phyloP scores from a whole-genome alignment of 768 basidiomycete species.

The Mycena sanguinolenta region DNA sequence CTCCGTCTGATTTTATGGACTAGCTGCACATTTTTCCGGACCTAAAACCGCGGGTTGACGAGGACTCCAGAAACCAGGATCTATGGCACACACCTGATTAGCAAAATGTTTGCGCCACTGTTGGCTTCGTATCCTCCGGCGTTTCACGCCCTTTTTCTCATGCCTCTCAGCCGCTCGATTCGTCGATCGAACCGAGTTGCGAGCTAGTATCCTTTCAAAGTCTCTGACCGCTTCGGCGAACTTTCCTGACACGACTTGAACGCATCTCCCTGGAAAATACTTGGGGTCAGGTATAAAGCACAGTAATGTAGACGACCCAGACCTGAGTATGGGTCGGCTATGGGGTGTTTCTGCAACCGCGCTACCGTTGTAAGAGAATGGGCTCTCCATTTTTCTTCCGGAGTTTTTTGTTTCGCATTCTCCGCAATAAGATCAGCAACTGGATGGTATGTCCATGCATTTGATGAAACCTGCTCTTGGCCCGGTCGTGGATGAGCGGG shows the following conservation, averaged over 20 bases:
- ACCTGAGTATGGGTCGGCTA: slow-evolving; percentile 72
- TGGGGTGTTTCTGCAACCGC: slow-evolving; percentile 42
- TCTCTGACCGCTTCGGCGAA: slow-evolving; percentile 62
- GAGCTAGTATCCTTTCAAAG: slow-evolving; percentile 64
- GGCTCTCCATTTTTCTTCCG: slow-evolving; percentile 58
- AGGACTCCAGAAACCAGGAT: slow-evolving; percentile 2
- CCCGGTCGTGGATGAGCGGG: background rate
- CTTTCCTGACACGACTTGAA: slow-evolving; percentile 58
- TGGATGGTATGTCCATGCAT: slow-evolving; percentile 6
- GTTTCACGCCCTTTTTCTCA: slow-evolving; percentile 87
- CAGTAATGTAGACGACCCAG: slow-evolving; percentile 34
- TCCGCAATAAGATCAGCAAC: background rate
- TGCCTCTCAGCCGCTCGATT: slow-evolving; percentile 69
- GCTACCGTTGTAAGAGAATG: slow-evolving; percentile 45
- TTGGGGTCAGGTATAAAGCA: slow-evolving; percentile 19
- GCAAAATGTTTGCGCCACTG: slow-evolving; percentile 87
- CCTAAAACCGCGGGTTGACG: slow-evolving; percentile 58
- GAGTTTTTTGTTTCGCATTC: slow-evolving; percentile 26
- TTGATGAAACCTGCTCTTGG: background rate
- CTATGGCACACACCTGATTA: slow-evolving; percentile 68
- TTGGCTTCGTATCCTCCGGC: slow-evolving; percentile 79
- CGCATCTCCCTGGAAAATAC: slow-evolving; percentile 67
- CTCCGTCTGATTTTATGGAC: slow-evolving; percentile 84
- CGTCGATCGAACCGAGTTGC: slow-evolving; percentile 69
- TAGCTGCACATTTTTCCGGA: slow-evolving; percentile 85